A percentile compares a stretch with the other conserved stretches of the same genome.
Evolutionary conservation across 2,329 filamentous ascomycete species (phyloP).

Genomic region (Scortechinia acanthostroma): DNA sequence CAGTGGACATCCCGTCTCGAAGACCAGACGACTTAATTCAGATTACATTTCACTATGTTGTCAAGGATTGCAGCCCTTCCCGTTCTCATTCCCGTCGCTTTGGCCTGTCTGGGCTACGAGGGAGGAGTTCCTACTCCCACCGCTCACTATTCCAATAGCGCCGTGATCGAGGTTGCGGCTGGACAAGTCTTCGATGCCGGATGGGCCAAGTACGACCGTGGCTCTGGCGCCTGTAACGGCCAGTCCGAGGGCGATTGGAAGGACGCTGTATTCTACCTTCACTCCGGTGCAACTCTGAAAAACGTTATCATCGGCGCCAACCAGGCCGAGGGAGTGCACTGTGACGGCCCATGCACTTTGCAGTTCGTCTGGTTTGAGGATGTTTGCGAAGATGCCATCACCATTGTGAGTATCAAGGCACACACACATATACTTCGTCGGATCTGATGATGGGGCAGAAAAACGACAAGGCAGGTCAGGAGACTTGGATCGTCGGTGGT

Average conservation of each 20-base stretch:
- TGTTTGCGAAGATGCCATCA: conserved; percentile 18
- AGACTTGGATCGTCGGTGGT: conserved; percentile 23
- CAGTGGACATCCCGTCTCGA: too few relatives aligned
- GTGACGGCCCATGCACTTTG: conserved; percentile 18
- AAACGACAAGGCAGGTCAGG: conserved; percentile 15
- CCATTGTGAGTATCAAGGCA: too few relatives aligned
- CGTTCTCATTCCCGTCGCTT: too few relatives aligned
- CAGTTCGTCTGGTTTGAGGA: conserved; percentile 25
- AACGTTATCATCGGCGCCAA: conserved; percentile 28
- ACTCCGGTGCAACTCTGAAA: conserved; percentile 17
- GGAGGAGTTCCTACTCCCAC: conserved; percentile 26
- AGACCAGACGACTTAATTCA: too few relatives aligned
- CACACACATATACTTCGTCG: too few relatives aligned
- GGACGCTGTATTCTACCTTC: conserved; percentile 22
- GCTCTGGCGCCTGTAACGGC: conserved; percentile 24
- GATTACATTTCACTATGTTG: too few relatives aligned
- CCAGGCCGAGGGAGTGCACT: conserved; percentile 28
- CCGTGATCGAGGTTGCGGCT: conserved; percentile 27
- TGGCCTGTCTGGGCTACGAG: conserved; percentile 19
- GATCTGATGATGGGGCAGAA: too few relatives aligned
- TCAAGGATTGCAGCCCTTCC: too few relatives aligned
- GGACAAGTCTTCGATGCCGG: conserved; percentile 31
- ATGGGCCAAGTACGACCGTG: conserved; percentile 36
- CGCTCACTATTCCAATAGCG: conserved; percentile 22
- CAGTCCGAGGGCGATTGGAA: conserved; percentile 31